These are phyloP conservation scores for Thuja plicata DNA, from an alignment of 83 land plant species.

Conservation along the genomic window DNA sequence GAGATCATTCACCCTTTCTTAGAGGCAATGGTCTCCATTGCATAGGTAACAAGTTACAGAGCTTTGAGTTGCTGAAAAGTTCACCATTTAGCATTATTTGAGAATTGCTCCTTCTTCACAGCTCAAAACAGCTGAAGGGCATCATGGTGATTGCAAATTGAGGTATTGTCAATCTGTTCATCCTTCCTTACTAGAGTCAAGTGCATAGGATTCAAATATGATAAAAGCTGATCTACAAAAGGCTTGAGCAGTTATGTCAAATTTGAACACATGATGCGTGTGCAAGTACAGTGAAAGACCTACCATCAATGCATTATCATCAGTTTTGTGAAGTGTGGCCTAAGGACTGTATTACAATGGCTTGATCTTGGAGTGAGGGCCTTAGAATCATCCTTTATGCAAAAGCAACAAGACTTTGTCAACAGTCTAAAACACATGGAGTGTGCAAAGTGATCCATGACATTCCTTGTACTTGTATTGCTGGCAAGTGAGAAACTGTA, in stretches of 20 bases:
- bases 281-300: neutral
- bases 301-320: neutral
- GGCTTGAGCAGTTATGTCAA: neutral
- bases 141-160: neutral
- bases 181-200: neutral
- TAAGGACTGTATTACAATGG: neutral
- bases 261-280: neutral
- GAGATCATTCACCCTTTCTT: neutral
- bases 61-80: neutral
- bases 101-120: neutral
- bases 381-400: neutral
- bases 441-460: neutral
- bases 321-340: neutral
- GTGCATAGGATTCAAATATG: neutral
- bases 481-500: neutral
- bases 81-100: neutral
- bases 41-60: neutral
- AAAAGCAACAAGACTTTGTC: neutral
- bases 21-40: neutral
- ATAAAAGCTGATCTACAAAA: neutral
- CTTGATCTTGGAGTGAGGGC: neutral
- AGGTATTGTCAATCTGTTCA: neutral
- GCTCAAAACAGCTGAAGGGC: neutral
- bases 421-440: neutral
- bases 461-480: neutral